A percentile compares a stretch with the other conserved stretches of the same genome.
These are phyloP conservation scores for Eremochloa ophiuroides DNA, from an alignment of 176 grass and related monocot species.

Conservation along the genomic window DNA sequence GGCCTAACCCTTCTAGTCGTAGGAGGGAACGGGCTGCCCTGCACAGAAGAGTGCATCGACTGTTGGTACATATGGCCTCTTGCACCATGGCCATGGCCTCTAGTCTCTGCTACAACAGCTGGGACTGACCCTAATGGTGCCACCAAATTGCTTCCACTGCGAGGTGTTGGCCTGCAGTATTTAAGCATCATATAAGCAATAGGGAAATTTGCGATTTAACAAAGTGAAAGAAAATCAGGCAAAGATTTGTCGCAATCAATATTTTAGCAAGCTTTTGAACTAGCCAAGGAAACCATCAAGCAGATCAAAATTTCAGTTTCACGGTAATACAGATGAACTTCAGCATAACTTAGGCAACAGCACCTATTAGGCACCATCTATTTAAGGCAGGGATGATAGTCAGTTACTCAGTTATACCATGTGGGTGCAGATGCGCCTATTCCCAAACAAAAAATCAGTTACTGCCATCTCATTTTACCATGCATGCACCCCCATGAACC, in stretches of 20 bases:
- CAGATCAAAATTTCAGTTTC: conserved; percentile 18
- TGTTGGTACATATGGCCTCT: conserved; percentile 58
- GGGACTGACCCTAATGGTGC: conserved; percentile 46
- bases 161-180: conserved; percentile 56
- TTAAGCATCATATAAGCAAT: background rate
- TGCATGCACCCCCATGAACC: background rate
- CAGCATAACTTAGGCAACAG: conserved; percentile 13
- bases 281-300: conserved; percentile 4
- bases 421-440: background rate
- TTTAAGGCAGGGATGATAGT: no score
- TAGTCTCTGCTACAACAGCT: conserved; percentile 51
- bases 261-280: conserved; percentile 24
- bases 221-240: background rate
- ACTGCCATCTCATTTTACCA: background rate
- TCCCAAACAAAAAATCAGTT: background rate
- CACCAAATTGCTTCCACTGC: conserved; percentile 56
- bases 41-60: conserved; percentile 47
- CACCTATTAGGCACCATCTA: background rate
- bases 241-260: background rate
- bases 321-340: background rate
- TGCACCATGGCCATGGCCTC: conserved; percentile 55
- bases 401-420: no score
- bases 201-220: background rate
- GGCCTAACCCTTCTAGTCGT: conserved; percentile 66
- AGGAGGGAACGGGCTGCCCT: conserved; percentile 44